Evolutionary conservation across 768 basidiomycete species (phyloP).

Genomic region (Mycena albidolilacea): DNA sequence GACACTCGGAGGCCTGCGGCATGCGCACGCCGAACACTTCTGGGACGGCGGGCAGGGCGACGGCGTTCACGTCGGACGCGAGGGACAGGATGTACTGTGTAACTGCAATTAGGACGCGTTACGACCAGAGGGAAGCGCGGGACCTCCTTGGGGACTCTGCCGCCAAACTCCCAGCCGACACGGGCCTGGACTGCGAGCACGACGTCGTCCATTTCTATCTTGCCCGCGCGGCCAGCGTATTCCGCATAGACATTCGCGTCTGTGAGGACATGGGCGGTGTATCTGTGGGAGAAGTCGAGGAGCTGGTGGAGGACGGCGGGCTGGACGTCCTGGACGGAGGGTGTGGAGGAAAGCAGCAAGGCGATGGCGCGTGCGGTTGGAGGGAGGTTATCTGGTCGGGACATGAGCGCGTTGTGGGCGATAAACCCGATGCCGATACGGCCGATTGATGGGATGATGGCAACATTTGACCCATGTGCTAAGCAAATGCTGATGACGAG

Average conservation of each 20-base stretch:
- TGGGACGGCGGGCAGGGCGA: slow-evolving; percentile 86
- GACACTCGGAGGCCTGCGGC: slow-evolving; percentile 78
- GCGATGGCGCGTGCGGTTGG: slow-evolving; percentile 89
- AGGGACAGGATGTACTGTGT: slow-evolving; percentile 82
- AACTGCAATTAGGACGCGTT: slow-evolving; percentile 7
- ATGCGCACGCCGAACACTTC: slow-evolving; percentile 91
- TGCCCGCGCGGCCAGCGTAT: slow-evolving; percentile 83
- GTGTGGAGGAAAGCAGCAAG: slow-evolving; percentile 85
- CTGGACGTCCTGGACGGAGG: slow-evolving; percentile 88
- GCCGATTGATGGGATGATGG: no score
- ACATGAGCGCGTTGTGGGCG: slow-evolving; percentile 47
- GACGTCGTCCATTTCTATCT: slow-evolving; percentile 88
- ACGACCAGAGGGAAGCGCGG: slow-evolving; percentile 27
- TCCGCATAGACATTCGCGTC: slow-evolving; percentile 92
- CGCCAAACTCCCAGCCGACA: slow-evolving; percentile 94
- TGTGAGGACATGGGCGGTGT: slow-evolving; percentile 85
- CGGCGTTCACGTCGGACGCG: slow-evolving; percentile 86
- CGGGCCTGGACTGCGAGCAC: slow-evolving; percentile 88
- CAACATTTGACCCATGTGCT: no score
- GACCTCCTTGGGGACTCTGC: slow-evolving; percentile 92
- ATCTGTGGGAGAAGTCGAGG: slow-evolving; percentile 89
- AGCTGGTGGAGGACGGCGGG: slow-evolving; percentile 90
- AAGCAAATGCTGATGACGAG: slow-evolving; percentile 1
- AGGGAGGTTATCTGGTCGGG: slow-evolving; percentile 78
- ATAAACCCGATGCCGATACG: no score